Evolutionary conservation across 1,284 basidiomycete species (phyloP), one percentile per base, ranked within the genome.

Genomic region (Leccinum angustisporum): DNA sequence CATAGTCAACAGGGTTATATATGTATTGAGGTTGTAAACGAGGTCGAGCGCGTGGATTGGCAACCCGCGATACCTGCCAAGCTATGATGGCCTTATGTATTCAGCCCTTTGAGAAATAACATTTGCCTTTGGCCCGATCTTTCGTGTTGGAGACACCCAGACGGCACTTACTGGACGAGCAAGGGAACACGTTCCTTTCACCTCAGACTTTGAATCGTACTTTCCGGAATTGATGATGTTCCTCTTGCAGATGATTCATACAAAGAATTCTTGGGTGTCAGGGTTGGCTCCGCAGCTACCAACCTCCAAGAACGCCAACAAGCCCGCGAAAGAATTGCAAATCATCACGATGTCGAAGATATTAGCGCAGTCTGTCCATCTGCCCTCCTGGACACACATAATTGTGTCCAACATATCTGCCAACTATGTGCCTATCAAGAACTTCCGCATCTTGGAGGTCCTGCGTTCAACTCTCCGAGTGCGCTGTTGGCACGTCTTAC

Each of bases 21-120:
- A 13, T 65, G 86, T 82, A 76, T 85, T 57, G 83, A 88, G 68
- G 76, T 81, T 30, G 79, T 85, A 80, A 86, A 68, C 84, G 84
- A 70, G 69, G 78, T 90, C 48, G 86, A 88, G 70, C 81, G 86
- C 11, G 82, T 89, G 52, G 84, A 88, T 68, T 90, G 87, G 87
- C 80, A 87, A 61, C 80, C 86, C 36, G 72, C 11, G 66, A 64
- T 53, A 64, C 55, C 60, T 21, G 56, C 64, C 43, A 72, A 63
- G 48, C 34, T 72, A 8, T 72, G 64, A 50, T 52, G 25, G 18
- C 21, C 31, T 6, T 55, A 52, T 56, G 5, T 57, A 38, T 58
- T 25, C 30, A 62, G 16, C 14, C 25, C 18, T 54, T 18, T 43
- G 40, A 43, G 40, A 43, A 43, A 43, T 43, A n/a, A 18, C n/a